Evolutionary conservation across 257 asterid species (phyloP).

Genomic region (Vinca minor): DNA sequence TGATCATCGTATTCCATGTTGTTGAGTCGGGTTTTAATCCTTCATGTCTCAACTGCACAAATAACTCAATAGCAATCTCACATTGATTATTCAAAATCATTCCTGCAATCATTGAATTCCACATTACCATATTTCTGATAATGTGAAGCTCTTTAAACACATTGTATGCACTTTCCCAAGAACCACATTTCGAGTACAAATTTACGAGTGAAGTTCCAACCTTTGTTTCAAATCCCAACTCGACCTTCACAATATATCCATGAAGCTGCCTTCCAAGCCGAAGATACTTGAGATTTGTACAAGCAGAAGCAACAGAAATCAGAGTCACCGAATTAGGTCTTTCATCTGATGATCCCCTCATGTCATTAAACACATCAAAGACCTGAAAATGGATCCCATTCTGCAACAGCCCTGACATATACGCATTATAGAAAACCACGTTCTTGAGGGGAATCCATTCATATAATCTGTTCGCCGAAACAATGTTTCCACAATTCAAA

Average conservation of each 20-base stretch:
- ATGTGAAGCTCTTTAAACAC: slow-evolving; percentile 54
- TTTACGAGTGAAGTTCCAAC: slow-evolving; percentile 71
- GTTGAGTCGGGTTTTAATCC: slow-evolving; percentile 54
- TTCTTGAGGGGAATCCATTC: slow-evolving; percentile 34
- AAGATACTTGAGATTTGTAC: slow-evolving; percentile 44
- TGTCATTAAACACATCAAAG: slow-evolving; percentile 48
- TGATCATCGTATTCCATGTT: slow-evolving; percentile 83
- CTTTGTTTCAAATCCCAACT: slow-evolving; percentile 29
- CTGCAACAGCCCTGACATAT: slow-evolving; percentile 58
- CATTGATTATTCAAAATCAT: slow-evolving; percentile 55
- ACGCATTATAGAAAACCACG: slow-evolving; percentile 70
- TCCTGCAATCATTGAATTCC: slow-evolving; percentile 87
- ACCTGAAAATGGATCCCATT: slow-evolving; percentile 42
- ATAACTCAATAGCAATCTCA: slow-evolving; percentile 50
- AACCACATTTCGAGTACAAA: slow-evolving; percentile 76
- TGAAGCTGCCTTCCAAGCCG: slow-evolving; percentile 71
- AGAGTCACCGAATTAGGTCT: slow-evolving; percentile 48
- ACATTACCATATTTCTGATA: slow-evolving; percentile 45
- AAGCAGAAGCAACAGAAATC: slow-evolving; percentile 57
- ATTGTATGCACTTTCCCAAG: slow-evolving; percentile 50
- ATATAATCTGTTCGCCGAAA: slow-evolving; percentile 50
- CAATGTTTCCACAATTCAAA: slow-evolving; percentile 38
- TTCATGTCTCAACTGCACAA: slow-evolving; percentile 34
- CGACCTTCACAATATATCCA: slow-evolving; percentile 37
- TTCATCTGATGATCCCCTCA: slow-evolving; percentile 37